These are phyloP conservation scores for Chenopodium album DNA, from an alignment of 148 eudicot species.

Conservation along the genomic window DNA sequence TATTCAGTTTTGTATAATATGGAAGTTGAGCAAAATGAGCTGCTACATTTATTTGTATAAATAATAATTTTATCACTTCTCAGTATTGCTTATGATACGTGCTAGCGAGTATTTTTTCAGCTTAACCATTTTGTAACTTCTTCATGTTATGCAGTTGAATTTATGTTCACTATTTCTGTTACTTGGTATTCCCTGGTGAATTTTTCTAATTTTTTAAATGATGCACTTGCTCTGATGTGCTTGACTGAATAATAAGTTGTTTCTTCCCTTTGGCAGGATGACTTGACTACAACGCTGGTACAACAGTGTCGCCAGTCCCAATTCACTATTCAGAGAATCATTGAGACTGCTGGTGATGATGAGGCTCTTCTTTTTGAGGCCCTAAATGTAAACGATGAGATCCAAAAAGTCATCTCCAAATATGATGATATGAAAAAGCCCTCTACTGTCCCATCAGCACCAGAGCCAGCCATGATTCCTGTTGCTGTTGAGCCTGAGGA, in stretches of 20 bases:
- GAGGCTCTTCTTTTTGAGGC: constrained; percentile 97
- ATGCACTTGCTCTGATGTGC: not conserved
- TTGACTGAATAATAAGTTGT: not conserved
- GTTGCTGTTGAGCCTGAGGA: constrained; percentile 93
- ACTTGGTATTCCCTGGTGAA: not conserved
- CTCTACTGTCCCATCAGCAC: constrained; percentile 41
- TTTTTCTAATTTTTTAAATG: not conserved
- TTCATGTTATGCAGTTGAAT: not conserved
- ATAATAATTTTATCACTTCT: not conserved
- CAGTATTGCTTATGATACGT: not conserved
- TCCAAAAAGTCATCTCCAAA: constrained; percentile 74
- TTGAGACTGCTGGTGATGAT: constrained; percentile 80
- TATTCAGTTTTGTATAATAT: not conserved
- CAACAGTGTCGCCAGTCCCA: constrained; percentile 84
- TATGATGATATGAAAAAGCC: constrained; percentile 77
- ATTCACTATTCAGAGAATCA: constrained; percentile 65
- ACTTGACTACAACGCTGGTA: constrained; percentile 77
- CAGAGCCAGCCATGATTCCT: constrained; percentile 89
- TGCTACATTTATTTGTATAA: not conserved
- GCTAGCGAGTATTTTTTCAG: too few species aligned
- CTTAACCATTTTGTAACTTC: not conserved
- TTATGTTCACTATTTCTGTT: not conserved
- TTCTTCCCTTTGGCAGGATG: constrained; percentile 58
- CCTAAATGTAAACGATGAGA: constrained; percentile 87
- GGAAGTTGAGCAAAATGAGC: not conserved